Percentiles rank a stretch among this genome's conserved stretches.
Conservation (phyloP, 2,329 filamentous ascomycete genomes). For the Huntiella omanensis region DNA sequence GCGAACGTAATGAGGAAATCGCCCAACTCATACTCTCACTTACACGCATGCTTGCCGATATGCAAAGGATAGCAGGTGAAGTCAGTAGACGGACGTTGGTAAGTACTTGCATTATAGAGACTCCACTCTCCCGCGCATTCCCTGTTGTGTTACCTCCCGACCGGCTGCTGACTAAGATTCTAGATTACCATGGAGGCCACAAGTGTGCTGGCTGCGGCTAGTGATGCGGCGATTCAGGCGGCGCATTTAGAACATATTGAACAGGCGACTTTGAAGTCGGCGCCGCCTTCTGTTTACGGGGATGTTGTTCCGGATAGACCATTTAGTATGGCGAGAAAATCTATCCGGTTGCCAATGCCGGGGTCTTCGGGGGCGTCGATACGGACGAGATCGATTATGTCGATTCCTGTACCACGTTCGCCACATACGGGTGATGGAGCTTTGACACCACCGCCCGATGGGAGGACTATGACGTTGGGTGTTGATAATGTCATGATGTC, state of each 20-base stretch:
- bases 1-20: conserved; percentile 51
- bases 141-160: too few species aligned
- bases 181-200: conserved; percentile 3
- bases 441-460: conserved; percentile 8
- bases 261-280: conserved; percentile 7
- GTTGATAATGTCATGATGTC: conserved; percentile 5
- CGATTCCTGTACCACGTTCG: neutral
- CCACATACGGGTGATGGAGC: conserved; percentile 7
- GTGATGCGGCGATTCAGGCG: conserved; percentile 5
- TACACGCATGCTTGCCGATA: conserved; percentile 61
- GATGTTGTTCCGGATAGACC: conserved; percentile 7
- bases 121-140: neutral
- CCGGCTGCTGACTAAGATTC: neutral
- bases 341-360: conserved; percentile 2
- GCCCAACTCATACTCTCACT: conserved; percentile 36
- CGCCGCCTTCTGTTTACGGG: conserved; percentile 3
- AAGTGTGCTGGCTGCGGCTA: conserved; percentile 6
- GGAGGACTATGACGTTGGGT: conserved; percentile 2
- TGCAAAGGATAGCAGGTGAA: conserved; percentile 67
- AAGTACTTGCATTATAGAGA: conserved; percentile 19
- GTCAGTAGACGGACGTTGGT: conserved; percentile 64
- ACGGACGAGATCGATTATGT: neutral
- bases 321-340: conserved; percentile 5
- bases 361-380: neutral
- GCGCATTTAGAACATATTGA: conserved; percentile 8